Percentiles rank a stretch among this genome's conserved stretches.
phyloP scores from a whole-genome alignment of 2,329 filamentous ascomycete species.

The Dactylonectria macrodidyma region DNA sequence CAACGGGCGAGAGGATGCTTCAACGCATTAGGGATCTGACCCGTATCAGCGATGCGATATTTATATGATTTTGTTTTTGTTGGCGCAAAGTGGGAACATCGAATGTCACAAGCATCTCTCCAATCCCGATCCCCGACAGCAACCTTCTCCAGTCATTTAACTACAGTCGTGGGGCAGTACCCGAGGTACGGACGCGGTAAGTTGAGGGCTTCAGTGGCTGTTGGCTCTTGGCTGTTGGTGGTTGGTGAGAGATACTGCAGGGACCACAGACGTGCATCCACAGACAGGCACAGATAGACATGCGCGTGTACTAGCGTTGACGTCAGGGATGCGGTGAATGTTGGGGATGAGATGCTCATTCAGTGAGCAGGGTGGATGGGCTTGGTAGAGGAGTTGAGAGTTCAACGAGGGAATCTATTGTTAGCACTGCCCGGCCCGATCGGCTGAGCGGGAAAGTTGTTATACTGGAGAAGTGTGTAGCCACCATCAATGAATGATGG shows the following conservation, averaged over 20 bases:
- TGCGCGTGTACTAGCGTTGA: slow-evolving; percentile 31
- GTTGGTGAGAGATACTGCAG: slow-evolving; percentile 36
- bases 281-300: background rate
- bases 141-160: slow-evolving; percentile 8
- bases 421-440: slow-evolving; percentile 6
- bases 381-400: slow-evolving; percentile 10
- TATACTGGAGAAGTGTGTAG: background rate
- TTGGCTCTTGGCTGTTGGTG: slow-evolving; percentile 26
- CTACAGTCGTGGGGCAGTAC: background rate
- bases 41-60: slow-evolving; percentile 21
- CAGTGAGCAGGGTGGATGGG: slow-evolving; percentile 19
- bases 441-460: background rate
- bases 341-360: slow-evolving; percentile 40
- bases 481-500: background rate
- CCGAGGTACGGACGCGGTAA: background rate
- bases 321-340: slow-evolving; percentile 40
- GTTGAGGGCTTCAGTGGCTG: background rate
- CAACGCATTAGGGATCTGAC: slow-evolving; percentile 25
- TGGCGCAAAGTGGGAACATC: slow-evolving; percentile 12
- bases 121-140: slow-evolving; percentile 10
- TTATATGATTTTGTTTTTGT: slow-evolving; percentile 26
- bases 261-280: slow-evolving; percentile 10
- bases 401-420: slow-evolving; percentile 19
- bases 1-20: slow-evolving; percentile 36
- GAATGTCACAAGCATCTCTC: slow-evolving; percentile 2